These are phyloP conservation scores for Abrus pulchellus DNA, from an alignment of 306 rosid species.

Conservation along the genomic window DNA sequence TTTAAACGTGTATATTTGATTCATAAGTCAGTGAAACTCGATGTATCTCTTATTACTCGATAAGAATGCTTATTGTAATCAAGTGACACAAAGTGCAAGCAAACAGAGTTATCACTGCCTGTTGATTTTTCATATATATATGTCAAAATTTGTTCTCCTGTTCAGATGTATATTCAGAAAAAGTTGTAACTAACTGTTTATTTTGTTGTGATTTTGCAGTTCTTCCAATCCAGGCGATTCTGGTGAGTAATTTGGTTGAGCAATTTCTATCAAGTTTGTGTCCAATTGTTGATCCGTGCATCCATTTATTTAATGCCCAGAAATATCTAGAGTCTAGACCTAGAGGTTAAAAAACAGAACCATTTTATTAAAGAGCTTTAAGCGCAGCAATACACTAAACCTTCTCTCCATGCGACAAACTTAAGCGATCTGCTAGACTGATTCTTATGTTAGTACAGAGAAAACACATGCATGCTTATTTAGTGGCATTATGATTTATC, in stretches of 20 bases:
- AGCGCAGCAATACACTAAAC: neutral
- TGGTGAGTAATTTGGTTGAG: slow-evolving; percentile 62
- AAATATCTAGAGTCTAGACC: neutral
- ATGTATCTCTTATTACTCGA: neutral
- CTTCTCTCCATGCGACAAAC: neutral
- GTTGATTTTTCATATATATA: neutral
- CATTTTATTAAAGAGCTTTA: slow-evolving; percentile 8
- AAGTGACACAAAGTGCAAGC: slow-evolving; percentile 27
- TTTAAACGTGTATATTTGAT: neutral
- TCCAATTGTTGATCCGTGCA: slow-evolving; percentile 14
- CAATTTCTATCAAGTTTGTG: slow-evolving; percentile 8
- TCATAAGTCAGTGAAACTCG: too few species aligned
- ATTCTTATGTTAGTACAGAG: neutral
- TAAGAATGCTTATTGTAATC: neutral
- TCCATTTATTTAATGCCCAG: slow-evolving; percentile 19
- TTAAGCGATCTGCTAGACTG: neutral
- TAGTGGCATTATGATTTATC: neutral
- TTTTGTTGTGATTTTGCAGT: slow-evolving; percentile 64
- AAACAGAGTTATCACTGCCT: neutral
- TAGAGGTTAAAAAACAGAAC: neutral
- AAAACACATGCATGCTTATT: neutral
- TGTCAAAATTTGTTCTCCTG: neutral
- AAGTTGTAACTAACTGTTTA: slow-evolving; percentile 31
- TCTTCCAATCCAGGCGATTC: slow-evolving; percentile 62
- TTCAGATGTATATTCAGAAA: slow-evolving; percentile 5